A percentile compares a stretch with the other conserved stretches of the same genome.
phyloP scores from a whole-genome alignment of 106 monocot genomes.

The Dioscorea dumetorum region DNA sequence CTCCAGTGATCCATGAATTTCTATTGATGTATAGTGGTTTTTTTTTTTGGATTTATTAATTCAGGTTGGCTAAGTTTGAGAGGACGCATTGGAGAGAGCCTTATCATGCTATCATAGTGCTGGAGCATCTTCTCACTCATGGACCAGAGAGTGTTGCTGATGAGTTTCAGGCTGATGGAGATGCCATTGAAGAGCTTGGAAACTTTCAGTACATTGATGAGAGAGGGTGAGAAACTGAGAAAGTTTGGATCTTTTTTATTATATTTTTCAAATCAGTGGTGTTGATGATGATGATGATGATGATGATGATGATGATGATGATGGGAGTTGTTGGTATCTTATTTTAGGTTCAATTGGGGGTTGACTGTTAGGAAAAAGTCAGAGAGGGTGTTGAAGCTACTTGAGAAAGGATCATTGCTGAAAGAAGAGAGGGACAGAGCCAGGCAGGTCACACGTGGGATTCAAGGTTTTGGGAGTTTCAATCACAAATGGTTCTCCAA shows the following conservation, averaged over 20 bases:
- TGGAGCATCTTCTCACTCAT: slow-evolving; percentile 74
- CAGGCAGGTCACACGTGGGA: slow-evolving; percentile 48
- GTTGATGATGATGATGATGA: too few species aligned
- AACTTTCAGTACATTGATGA: slow-evolving; percentile 64
- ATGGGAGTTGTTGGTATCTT: background rate
- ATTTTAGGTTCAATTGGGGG: slow-evolving; percentile 74
- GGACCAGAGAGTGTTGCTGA: slow-evolving; percentile 61
- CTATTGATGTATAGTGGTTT: background rate
- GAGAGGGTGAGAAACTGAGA: slow-evolving; percentile 43
- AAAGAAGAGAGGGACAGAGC: slow-evolving; percentile 55
- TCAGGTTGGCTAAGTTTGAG: slow-evolving; percentile 59
- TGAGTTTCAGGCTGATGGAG: slow-evolving; percentile 50
- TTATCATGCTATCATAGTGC: slow-evolving; percentile 57
- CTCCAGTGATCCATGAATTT: slow-evolving; percentile 4
- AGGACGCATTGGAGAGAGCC: slow-evolving; percentile 62
- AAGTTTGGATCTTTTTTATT: background rate
- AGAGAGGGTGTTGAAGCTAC: slow-evolving; percentile 68
- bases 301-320: too few species aligned
- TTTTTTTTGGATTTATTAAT: background rate
- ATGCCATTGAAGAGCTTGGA: slow-evolving; percentile 25
- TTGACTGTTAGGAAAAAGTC: slow-evolving; percentile 56
- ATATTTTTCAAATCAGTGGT: too few species aligned
- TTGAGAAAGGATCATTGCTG: slow-evolving; percentile 54
- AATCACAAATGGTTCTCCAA: slow-evolving; percentile 15
- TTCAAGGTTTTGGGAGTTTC: slow-evolving; percentile 75